Percentiles rank a stretch among this genome's conserved stretches.
phyloP scores from a whole-genome alignment of 2,329 filamentous ascomycete species.

The Claviceps digitariae region DNA sequence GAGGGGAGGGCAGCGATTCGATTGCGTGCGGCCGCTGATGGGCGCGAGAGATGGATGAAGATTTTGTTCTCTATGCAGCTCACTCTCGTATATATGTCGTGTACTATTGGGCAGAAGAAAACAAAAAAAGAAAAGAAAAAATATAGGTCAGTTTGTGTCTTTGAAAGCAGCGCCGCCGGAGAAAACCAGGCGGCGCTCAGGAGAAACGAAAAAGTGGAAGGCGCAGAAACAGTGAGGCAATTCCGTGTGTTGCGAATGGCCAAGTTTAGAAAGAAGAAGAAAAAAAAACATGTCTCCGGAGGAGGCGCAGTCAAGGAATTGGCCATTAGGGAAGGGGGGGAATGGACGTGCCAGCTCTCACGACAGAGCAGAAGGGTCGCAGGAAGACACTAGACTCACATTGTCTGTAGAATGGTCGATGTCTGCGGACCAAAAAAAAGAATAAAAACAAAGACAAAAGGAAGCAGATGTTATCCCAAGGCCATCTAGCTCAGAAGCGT shows the following conservation, averaged over 20 bases:
- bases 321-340: background rate
- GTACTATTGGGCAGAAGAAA: background rate
- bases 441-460: background rate
- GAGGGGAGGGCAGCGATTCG: background rate
- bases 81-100: background rate
- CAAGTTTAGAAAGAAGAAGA: background rate
- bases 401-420: background rate
- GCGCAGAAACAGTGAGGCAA: background rate
- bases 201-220: background rate
- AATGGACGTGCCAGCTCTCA: background rate
- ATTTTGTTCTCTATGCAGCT: background rate
- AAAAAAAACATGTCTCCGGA: background rate
- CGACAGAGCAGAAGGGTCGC: background rate
- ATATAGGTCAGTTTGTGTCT: background rate
- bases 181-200: too few species aligned
- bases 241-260: background rate
- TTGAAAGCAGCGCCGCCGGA: background rate
- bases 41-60: background rate
- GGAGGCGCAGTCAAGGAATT: background rate
- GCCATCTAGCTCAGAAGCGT: slow-evolving; percentile 3
- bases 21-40: background rate
- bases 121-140: too few species aligned
- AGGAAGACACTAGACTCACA: background rate
- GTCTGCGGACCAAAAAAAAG: too few species aligned
- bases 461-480: background rate